These are phyloP conservation scores for Colletotrichum tropicicola DNA, from an alignment of 2,329 filamentous ascomycete species.

Conservation along the genomic window DNA sequence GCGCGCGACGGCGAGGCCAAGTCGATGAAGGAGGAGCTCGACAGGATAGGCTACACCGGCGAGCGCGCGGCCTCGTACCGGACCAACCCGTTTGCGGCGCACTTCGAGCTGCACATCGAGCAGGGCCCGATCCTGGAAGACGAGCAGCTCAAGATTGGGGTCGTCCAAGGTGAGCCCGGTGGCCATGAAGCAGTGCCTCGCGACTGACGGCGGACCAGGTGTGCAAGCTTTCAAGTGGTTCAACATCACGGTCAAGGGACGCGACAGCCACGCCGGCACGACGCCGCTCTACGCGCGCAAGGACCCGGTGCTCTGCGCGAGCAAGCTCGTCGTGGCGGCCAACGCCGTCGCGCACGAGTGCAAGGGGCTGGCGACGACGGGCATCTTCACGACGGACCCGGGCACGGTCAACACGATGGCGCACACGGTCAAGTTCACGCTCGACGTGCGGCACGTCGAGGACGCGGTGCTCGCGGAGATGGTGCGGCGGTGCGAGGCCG, in stretches of 20 bases:
- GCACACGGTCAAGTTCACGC: conserved; percentile 25
- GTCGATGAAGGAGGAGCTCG: conserved; percentile 57
- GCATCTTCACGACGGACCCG: conserved; percentile 59
- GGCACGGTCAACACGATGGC: conserved; percentile 29
- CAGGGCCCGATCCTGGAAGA: conserved; percentile 80
- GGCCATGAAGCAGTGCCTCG: background rate
- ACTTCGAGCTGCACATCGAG: conserved; percentile 88
- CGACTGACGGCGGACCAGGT: background rate
- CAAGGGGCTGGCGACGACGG: conserved; percentile 72
- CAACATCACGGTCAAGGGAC: conserved; percentile 70
- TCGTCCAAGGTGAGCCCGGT: conserved; percentile 68
- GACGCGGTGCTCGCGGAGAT: conserved; percentile 4
- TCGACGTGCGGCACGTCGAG: conserved; percentile 28
- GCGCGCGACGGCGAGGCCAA: conserved; percentile 49
- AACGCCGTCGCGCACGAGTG: conserved; percentile 69
- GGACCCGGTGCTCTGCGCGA: conserved; percentile 74
- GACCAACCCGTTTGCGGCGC: conserved; percentile 68
- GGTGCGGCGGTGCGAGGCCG: conserved; percentile 29
- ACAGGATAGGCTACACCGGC: conserved; percentile 77
- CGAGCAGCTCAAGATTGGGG: conserved; percentile 70
- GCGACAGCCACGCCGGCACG: conserved; percentile 79
- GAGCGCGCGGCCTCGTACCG: conserved; percentile 35
- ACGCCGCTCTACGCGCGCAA: conserved; percentile 73
- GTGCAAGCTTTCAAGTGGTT: conserved; percentile 82
- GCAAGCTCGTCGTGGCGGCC: conserved; percentile 72